Conservation (phyloP, 305 asterid species). For the Nicotiana rustica region DNA sequence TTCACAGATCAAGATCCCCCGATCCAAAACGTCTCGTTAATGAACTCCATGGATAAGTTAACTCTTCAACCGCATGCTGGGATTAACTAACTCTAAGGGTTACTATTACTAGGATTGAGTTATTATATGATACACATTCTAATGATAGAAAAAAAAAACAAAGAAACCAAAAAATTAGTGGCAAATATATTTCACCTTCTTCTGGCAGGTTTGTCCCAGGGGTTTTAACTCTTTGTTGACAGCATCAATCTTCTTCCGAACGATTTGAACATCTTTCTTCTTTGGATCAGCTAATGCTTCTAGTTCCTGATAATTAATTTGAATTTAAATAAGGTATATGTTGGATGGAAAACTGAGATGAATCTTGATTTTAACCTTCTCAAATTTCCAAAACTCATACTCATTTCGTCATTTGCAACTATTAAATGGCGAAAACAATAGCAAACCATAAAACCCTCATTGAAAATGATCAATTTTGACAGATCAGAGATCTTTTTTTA, state of each 20-base stretch:
- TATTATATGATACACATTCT: not conserved
- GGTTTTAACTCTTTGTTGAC: conserved; percentile 94
- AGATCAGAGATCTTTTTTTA: not conserved
- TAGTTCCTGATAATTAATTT: conserved; percentile 64
- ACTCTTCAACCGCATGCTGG: not conserved
- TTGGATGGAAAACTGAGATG: not conserved
- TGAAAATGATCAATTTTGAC: not conserved
- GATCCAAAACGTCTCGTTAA: not conserved
- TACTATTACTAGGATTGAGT: not conserved
- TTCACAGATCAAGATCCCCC: not conserved
- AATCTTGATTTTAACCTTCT: not conserved
- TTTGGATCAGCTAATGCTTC: conserved; percentile 87
- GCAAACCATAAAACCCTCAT: not conserved
- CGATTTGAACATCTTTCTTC: conserved; percentile 83
- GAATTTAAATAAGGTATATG: not conserved
- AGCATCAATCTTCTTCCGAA: conserved; percentile 84
- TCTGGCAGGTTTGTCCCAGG: conserved; percentile 90
- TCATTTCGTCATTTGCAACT: not conserved
- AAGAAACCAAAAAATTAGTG: not conserved
- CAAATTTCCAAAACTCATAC: not conserved
- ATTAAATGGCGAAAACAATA: not conserved
- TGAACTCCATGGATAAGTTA: not conserved
- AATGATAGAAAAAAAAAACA: not conserved
- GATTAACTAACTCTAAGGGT: not conserved
- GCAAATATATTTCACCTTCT: conserved; percentile 67